phyloP scores from a whole-genome alignment of 2,329 filamentous ascomycete genomes.

The Exophiala aquamarina region DNA sequence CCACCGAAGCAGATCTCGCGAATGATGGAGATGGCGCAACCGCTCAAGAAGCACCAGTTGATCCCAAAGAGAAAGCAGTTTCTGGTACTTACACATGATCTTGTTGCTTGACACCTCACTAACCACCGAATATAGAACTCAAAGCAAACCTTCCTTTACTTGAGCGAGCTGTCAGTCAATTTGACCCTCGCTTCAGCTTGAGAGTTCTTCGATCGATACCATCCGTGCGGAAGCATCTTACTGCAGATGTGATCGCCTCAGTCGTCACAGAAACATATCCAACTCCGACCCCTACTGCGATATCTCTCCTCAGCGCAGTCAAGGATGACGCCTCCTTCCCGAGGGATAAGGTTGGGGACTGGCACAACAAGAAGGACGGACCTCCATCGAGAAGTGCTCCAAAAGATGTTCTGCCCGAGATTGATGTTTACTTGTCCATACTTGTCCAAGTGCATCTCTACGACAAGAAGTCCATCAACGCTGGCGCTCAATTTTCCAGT shows the following conservation, averaged over 20 bases:
- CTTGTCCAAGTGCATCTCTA: constrained; percentile 84
- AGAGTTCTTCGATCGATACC: constrained; percentile 93
- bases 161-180: constrained; percentile 86
- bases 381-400: constrained; percentile 58
- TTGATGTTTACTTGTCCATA: constrained; percentile 86
- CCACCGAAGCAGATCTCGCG: constrained; percentile 73
- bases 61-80: constrained; percentile 51
- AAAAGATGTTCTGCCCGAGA: constrained; percentile 80
- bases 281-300: constrained; percentile 64
- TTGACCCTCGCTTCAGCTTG: constrained; percentile 93
- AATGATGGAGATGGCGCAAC: constrained; percentile 48
- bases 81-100: constrained; percentile 36
- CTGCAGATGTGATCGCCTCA: constrained; percentile 75
- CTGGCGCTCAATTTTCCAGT: constrained; percentile 80
- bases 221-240: constrained; percentile 87
- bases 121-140: constrained; percentile 65
- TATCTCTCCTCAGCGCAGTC: constrained; percentile 69
- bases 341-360: constrained; percentile 58
- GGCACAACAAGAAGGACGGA: constrained; percentile 73
- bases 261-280: constrained; percentile 80
- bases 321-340: constrained; percentile 56
- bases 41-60: constrained; percentile 43
- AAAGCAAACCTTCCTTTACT: constrained; percentile 90
- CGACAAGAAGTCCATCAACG: constrained; percentile 77
- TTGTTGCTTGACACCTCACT: constrained; percentile 1